phyloP scores from a whole-genome alignment of 805 yeast species.

The Zygosaccharomyces pseudorouxii region DNA sequence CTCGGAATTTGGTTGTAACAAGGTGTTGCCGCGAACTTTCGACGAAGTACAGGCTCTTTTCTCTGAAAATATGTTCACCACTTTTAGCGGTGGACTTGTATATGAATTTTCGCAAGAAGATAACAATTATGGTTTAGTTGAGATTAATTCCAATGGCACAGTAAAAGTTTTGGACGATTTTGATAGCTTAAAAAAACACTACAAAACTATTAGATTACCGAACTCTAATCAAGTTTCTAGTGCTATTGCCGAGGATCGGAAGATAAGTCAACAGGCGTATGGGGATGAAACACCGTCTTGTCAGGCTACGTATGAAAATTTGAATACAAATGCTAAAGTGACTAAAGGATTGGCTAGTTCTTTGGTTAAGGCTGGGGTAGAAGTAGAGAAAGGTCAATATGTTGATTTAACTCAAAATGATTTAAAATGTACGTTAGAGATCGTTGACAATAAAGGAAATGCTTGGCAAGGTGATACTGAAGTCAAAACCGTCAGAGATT shows the following conservation, averaged over 20 bases:
- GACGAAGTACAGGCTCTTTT: slow-evolving; percentile 70
- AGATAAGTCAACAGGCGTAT: neutral
- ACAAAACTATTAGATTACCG: slow-evolving; percentile 35
- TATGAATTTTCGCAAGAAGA: slow-evolving; percentile 78
- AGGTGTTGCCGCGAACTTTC: slow-evolving; percentile 70
- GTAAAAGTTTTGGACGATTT: slow-evolving; percentile 46
- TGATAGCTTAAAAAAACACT: slow-evolving; percentile 44
- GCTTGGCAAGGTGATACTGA: slow-evolving; percentile 20
- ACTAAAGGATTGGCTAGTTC: slow-evolving; percentile 42
- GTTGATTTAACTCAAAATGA: slow-evolving; percentile 44
- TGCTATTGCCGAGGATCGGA: slow-evolving; percentile 6
- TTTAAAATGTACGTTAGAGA: slow-evolving; percentile 39
- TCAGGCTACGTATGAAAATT: slow-evolving; percentile 39
- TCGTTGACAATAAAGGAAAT: slow-evolving; percentile 43
- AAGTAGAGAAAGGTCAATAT: slow-evolving; percentile 45
- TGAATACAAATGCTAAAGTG: slow-evolving; percentile 39
- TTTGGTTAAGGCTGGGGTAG: slow-evolving; percentile 48
- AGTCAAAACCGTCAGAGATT: slow-evolving; percentile 9
- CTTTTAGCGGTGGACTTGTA: slow-evolving; percentile 80
- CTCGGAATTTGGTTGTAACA: slow-evolving; percentile 91
- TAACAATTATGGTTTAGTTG: slow-evolving; percentile 74
- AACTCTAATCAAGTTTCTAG: slow-evolving; percentile 18
- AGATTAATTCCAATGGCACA: slow-evolving; percentile 41
- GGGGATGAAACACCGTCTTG: slow-evolving; percentile 34
- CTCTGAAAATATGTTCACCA: slow-evolving; percentile 65